Base-by-base conservation (phyloP, 1,284 basidiomycete species). In the Pyrrhoderma lamaoense region DNA sequence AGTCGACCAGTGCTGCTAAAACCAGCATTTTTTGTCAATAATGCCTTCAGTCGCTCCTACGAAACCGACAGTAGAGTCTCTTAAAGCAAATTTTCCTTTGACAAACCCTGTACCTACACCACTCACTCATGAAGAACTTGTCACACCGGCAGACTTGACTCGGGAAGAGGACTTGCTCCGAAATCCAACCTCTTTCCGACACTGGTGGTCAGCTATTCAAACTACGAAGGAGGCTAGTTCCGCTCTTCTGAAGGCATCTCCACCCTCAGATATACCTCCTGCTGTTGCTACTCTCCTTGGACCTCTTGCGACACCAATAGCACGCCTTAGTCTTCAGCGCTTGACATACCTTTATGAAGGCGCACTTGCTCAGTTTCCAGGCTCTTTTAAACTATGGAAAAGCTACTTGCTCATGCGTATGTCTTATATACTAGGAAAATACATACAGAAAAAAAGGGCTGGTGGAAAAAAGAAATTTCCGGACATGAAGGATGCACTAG, bases 111-210 rank as follows among this genome's bases (percentile, higher is more conserved):
- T 85, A 45, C 95, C 95, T 9, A 85, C 79, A 7, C 93, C 93
- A 8, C 70, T 77, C 44, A 87, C 82, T 1, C 82, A 93, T 62
- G 75, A 86, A 14, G 73, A 84, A 52, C 75, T 98, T 48, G 76
- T 98, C 58, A 76, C 84, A 2, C 68, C 81, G 25, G 75, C 80
- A 47, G 93, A 98, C 67, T 67, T 97, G 34, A 77, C 85, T 56
- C 82, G 91, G 40, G 96, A 98, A 70, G 93, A 99, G 68, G 95
- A 99, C 68, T 78, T 99, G n/a, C 73, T 94, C 31, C 82, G 91
- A 56, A 97, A 98, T 67, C 89, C 92, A 2, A 79, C 80, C 54
- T 96, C 94, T 53, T 89, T 94, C 65, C 81, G 90, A 27, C 82
- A 88, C 59, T 99, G 96, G 96, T 85, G 89, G 76, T 74, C 83